Conservation (phyloP, 192 early-diverging fungal species). For the Haplosporangium gracile region DNA sequence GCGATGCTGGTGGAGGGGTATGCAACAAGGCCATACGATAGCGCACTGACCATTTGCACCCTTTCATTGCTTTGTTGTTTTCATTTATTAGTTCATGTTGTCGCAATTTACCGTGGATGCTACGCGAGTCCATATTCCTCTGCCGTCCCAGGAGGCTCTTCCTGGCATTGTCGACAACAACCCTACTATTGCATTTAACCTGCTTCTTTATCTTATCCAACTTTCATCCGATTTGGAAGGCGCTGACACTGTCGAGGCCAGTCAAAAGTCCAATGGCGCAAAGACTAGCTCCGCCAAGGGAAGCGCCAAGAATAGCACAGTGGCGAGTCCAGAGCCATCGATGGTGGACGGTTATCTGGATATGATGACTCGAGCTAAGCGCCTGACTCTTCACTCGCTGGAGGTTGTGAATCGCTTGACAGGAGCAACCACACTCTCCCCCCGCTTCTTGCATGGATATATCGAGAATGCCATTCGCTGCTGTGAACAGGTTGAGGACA, state of each 20-base stretch:
- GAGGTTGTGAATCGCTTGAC: conserved; percentile 59
- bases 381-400: conserved; percentile 49
- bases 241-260: background rate
- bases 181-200: conserved; percentile 50
- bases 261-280: conserved; percentile 15
- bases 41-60: background rate
- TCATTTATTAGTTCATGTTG: conserved; percentile 41
- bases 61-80: background rate
- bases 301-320: conserved; percentile 10
- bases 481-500: conserved; percentile 59
- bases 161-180: conserved; percentile 52
- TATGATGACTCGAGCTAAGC: conserved; percentile 46
- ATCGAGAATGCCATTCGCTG: conserved; percentile 58
- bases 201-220: conserved; percentile 47
- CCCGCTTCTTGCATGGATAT: conserved; percentile 55
- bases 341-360: conserved; percentile 49
- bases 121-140: conserved; percentile 41
- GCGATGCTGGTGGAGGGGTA: no score
- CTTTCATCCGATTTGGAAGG: conserved; percentile 39
- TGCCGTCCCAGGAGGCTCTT: conserved; percentile 42
- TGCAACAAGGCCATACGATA: background rate
- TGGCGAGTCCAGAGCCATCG: conserved; percentile 29
- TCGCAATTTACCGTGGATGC: conserved; percentile 36
- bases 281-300: conserved; percentile 17
- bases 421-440: conserved; percentile 42